Conservation (phyloP, 768 basidiomycete genomes). For the Suillus weaverae region DNA sequence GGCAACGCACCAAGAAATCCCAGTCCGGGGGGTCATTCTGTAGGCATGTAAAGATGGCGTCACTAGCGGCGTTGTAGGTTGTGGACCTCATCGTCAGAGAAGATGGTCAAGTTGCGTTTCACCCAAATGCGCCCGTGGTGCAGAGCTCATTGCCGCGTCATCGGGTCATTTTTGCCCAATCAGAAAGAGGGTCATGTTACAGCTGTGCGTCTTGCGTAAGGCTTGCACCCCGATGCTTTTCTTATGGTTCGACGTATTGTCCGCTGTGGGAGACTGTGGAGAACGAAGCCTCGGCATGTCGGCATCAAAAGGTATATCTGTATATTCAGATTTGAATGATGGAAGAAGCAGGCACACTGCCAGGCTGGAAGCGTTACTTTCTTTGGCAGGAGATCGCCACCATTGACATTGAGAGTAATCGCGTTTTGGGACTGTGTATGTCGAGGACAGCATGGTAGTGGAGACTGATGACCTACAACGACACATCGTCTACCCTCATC, state of each 20-base stretch:
- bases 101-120: not conserved
- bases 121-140: not conserved
- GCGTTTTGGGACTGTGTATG: not conserved
- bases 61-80: not conserved
- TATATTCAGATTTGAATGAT: not conserved
- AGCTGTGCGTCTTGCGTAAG: conserved; percentile 29
- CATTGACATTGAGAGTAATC: not conserved
- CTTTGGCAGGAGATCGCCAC: not conserved
- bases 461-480: not conserved
- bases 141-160: not conserved
- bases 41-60: conserved; percentile 19
- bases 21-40: conserved; percentile 29
- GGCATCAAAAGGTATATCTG: conserved; percentile 16
- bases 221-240: conserved; percentile 27
- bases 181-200: conserved; percentile 24
- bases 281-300: conserved; percentile 34
- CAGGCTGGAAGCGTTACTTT: not conserved
- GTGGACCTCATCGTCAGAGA: not conserved
- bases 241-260: conserved; percentile 26
- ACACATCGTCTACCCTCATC: conserved; percentile 10
- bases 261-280: conserved; percentile 37
- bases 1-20: conserved; percentile 30
- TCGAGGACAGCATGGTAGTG: not conserved
- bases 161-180: conserved; percentile 3
- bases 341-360: conserved; percentile 3